phyloP scores from a whole-genome alignment of 2,329 filamentous ascomycete species.

The Corinectria fuckeliana region DNA sequence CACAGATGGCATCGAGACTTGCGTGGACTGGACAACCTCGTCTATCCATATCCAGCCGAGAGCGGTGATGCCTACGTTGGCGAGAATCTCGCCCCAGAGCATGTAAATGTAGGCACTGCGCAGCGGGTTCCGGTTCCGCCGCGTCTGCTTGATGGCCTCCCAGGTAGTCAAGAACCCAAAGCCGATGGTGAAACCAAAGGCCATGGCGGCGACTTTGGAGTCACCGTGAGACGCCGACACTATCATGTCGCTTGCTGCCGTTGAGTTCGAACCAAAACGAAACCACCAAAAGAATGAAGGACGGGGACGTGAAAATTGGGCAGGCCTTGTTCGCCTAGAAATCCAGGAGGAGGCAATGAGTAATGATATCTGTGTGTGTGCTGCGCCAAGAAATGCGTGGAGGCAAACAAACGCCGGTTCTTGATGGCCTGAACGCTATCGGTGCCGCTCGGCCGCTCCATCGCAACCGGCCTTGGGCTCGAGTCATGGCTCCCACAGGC shows the following conservation, averaged over 20 bases:
- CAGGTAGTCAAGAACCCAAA: conserved; percentile 50
- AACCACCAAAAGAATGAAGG: not conserved
- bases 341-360: not conserved
- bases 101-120: conserved; percentile 51
- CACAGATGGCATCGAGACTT: not conserved
- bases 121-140: conserved; percentile 43
- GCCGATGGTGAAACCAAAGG: conserved; percentile 46
- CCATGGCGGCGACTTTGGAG: conserved; percentile 40
- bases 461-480: not conserved
- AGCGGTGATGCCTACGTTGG: conserved; percentile 47
- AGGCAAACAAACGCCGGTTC: not conserved
- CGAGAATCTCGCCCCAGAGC: conserved; percentile 53
- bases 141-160: conserved; percentile 51
- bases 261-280: no score
- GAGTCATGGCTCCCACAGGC: not conserved
- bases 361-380: not conserved
- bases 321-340: no score
- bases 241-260: not conserved
- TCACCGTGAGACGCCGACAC: conserved; percentile 27
- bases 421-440: not conserved
- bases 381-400: not conserved
- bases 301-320: no score
- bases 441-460: not conserved
- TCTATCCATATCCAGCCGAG: conserved; percentile 50
- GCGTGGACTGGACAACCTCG: conserved; percentile 43